A percentile compares a stretch with the other conserved stretches of the same genome.
These are phyloP conservation scores for Termitomyces sp. DNA, from an alignment of 768 basidiomycete genomes.

Conservation along the genomic window DNA sequence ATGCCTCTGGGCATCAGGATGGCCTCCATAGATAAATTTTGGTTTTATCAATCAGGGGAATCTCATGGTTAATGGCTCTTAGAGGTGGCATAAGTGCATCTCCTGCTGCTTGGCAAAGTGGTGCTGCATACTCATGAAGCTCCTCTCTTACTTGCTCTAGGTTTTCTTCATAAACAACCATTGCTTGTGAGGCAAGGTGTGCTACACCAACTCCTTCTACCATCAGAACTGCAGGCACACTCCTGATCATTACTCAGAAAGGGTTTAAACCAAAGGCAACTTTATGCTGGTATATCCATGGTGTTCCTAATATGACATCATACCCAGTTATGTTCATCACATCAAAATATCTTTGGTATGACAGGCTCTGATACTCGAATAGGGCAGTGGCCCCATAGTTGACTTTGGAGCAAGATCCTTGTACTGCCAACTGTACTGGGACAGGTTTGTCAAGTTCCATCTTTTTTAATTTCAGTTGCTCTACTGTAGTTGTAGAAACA, in stretches of 20 bases:
- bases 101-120: too few relatives aligned
- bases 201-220: background rate
- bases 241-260: too few relatives aligned
- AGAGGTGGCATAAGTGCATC: slow-evolving; percentile 17
- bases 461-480: background rate
- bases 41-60: slow-evolving; percentile 26
- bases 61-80: slow-evolving; percentile 30
- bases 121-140: too few relatives aligned
- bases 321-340: background rate
- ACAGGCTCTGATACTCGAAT: background rate
- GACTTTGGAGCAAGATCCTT: too few relatives aligned
- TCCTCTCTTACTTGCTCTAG: too few relatives aligned
- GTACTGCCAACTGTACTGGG: too few relatives aligned
- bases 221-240: background rate
- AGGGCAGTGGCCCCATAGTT: background rate
- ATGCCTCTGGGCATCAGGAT: slow-evolving; percentile 8
- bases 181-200: too few relatives aligned
- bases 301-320: background rate
- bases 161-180: too few relatives aligned
- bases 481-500: background rate
- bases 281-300: background rate
- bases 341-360: background rate
- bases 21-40: slow-evolving; percentile 21
- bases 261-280: background rate
- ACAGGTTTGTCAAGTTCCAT: too few relatives aligned